Base-by-base conservation (phyloP, 805 yeast genomes). In the Schizosaccharomyces cryophilus region DNA sequence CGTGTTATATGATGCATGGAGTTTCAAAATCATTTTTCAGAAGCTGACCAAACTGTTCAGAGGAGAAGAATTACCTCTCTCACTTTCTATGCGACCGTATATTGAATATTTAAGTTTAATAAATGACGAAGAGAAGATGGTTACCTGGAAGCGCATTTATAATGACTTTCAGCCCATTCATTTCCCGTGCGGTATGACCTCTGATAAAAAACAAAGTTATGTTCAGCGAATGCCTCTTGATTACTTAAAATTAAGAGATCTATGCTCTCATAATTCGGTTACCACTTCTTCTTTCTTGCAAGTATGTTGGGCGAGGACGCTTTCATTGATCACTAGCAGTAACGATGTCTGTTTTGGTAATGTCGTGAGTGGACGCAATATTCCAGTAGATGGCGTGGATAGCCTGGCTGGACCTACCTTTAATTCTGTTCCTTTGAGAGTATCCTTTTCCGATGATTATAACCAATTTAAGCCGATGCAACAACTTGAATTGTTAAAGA, bases 1-100 rank as follows among this genome's bases (percentile, higher is more conserved):
- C 35, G 62, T 62, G 9, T 51, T 64, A 11, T 64, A 64, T 48
- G 66, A 64, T 38, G 66, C 65, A 9, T 64, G 65, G 66, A 60
- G 65, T 13, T 61, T 62, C 29, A 64, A 62, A 42, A 17, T 59
- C 9, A 17, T 64, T 24, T 21, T 64, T 6, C 42, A 47, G 7
- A 62, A 62, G 19, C 21, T 64, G 17, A 30, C 30, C 21, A n/a
- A 56, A 19, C n/a, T 51, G 11, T 45, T n/a, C 2, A n/a, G 51
- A 6, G 26, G 13, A 11, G 51, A 45, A 45, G 11, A 45, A 19
- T 1, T 24, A n/a, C 13, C 1, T 19, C 4, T n/a, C 4, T 45
- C 51, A 19, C 51, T 11, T 19, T 45, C 51, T 3, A 45, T 45
- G 51, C 51, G 21, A 17, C 2, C 42, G 31, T 29, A 51, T 35